Evolutionary conservation across 257 asterid genomes (phyloP).

Genomic region (Leptodermis oblonga): DNA sequence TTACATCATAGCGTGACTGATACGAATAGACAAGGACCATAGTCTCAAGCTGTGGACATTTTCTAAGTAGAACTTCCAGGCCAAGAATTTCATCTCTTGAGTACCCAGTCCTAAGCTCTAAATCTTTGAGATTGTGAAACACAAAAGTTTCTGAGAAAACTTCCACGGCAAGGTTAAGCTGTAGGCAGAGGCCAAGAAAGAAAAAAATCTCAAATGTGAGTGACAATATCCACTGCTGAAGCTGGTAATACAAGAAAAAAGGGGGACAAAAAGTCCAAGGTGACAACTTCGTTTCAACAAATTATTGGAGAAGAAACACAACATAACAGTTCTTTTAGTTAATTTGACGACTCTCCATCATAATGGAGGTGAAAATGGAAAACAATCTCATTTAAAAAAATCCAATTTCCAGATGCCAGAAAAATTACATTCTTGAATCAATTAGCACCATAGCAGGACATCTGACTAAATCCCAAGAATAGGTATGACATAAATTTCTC

Average conservation of each 20-base stretch:
- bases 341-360: background rate
- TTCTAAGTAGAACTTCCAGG: background rate
- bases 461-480: background rate
- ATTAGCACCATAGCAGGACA: background rate
- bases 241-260: no score
- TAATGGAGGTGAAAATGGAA: background rate
- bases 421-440: background rate
- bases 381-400: background rate
- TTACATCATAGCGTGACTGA: background rate
- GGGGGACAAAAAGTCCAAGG: background rate
- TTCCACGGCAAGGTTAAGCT: background rate
- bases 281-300: background rate
- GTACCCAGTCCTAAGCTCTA: constrained; percentile 6
- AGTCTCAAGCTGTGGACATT: background rate
- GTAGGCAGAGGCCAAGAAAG: background rate
- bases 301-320: background rate
- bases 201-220: background rate
- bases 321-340: background rate
- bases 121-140: constrained; percentile 7
- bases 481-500: background rate
- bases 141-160: background rate
- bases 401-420: background rate
- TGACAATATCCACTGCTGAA: background rate
- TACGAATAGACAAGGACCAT: background rate
- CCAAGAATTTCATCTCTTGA: background rate